Conservation (phyloP, 1,139 yeast species). For the Sugiyamaella paludigena region DNA sequence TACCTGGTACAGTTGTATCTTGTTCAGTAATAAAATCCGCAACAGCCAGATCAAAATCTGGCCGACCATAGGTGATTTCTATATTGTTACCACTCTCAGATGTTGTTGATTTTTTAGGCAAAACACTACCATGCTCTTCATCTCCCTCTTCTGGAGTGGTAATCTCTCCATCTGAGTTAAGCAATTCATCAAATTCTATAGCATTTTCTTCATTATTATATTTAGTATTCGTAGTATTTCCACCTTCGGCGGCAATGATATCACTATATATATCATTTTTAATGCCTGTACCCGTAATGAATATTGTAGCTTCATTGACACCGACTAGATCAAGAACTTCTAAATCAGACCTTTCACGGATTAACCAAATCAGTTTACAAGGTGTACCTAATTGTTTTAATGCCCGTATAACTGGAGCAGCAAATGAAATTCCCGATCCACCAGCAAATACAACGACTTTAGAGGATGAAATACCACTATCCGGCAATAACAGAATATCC, state of each 20-base stretch:
- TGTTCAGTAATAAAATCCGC: conserved; percentile 17
- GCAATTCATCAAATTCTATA: conserved; percentile 31
- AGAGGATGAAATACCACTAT: neutral
- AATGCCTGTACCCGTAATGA: conserved; percentile 34
- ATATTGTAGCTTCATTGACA: conserved; percentile 37
- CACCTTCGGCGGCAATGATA: conserved; percentile 15
- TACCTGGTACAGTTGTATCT: conserved; percentile 16
- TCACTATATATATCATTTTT: conserved; percentile 13
- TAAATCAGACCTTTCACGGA: conserved; percentile 45
- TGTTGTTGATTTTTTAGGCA: neutral
- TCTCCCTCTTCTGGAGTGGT: conserved; percentile 3
- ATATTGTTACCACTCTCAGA: neutral
- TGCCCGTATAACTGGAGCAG: conserved; percentile 49
- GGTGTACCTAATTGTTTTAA: conserved; percentile 20
- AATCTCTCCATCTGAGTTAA: conserved; percentile 23
- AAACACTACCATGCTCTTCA: neutral
- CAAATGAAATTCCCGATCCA: conserved; percentile 83
- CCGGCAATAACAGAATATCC: neutral
- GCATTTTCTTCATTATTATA: conserved; percentile 20
- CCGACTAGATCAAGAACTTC: conserved; percentile 41
- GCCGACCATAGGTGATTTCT: conserved; percentile 34
- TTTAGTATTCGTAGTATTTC: neutral
- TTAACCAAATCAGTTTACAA: conserved; percentile 51
- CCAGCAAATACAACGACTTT: conserved; percentile 68
- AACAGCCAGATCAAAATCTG: conserved; percentile 24